A percentile compares a stretch with the other conserved stretches of the same genome.
Evolutionary conservation across 2,329 filamentous ascomycete genomes (phyloP).

Genomic region (Penicillium frequentans): DNA sequence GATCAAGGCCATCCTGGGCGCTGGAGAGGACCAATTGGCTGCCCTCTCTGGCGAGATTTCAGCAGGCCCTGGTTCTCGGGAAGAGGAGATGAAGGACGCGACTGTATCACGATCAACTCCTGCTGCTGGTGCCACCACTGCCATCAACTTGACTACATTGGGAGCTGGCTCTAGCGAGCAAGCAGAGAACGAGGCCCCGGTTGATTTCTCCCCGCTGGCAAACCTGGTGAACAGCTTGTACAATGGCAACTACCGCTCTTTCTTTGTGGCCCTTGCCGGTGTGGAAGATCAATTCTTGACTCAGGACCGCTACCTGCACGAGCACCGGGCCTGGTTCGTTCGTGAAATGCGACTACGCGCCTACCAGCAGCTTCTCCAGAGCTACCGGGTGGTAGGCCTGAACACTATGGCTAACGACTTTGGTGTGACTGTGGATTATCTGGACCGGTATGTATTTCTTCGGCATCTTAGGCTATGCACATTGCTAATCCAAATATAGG

Average conservation of each 20-base stretch:
- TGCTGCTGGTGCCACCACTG: constrained; percentile 59
- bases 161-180: constrained; percentile 65
- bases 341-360: constrained; percentile 96
- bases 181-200: constrained; percentile 73
- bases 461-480: background rate
- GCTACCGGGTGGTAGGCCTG: constrained; percentile 94
- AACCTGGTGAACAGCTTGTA: constrained; percentile 90
- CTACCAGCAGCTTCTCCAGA: constrained; percentile 96
- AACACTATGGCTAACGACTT: constrained; percentile 97
- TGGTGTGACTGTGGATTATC: constrained; percentile 92
- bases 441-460: constrained; percentile 72
- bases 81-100: constrained; percentile 72
- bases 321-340: constrained; percentile 97
- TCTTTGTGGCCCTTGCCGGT: constrained; percentile 84
- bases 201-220: constrained; percentile 87
- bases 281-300: constrained; percentile 94
- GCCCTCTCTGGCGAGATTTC: constrained; percentile 79
- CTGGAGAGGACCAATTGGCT: constrained; percentile 81
- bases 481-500: constrained; percentile 46
- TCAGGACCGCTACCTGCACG: constrained; percentile 90
- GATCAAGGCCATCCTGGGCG: constrained; percentile 93
- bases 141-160: constrained; percentile 84
- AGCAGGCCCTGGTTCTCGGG: constrained; percentile 72
- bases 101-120: constrained; percentile 55
- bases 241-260: constrained; percentile 87